phyloP scores from a whole-genome alignment of 1,284 basidiomycete species.

The Naganishia liquefaciens region DNA sequence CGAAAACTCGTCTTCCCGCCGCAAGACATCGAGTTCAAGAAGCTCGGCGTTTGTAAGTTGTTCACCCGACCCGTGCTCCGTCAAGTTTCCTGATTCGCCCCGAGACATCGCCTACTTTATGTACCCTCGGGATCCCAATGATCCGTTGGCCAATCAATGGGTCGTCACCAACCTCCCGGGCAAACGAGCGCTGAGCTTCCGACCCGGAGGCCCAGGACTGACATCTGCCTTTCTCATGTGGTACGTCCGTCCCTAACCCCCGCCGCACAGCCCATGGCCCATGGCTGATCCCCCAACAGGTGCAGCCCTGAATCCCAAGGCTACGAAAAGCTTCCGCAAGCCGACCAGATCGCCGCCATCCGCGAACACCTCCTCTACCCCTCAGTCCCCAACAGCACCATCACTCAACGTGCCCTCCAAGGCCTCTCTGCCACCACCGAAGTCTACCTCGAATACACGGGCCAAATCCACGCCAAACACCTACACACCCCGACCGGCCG shows the following conservation, averaged over 20 bases:
- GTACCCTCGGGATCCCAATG: constrained; percentile 11
- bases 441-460: constrained; percentile 39
- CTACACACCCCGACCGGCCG: constrained; percentile 29
- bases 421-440: constrained; percentile 36
- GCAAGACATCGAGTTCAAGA: constrained; percentile 8
- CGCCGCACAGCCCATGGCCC: not conserved
- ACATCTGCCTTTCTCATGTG: constrained; percentile 8
- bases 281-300: not conserved
- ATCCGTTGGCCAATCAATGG: not conserved
- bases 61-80: not conserved
- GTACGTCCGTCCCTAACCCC: not conserved
- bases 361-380: not conserved
- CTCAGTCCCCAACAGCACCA: not conserved
- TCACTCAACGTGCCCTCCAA: constrained; percentile 5
- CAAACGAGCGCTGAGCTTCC: constrained; percentile 8
- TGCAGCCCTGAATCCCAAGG: not conserved
- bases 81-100: not conserved
- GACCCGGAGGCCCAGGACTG: constrained; percentile 1
- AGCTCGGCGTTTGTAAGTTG: constrained; percentile 19
- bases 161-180: constrained; percentile 17
- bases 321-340: constrained; percentile 6
- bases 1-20: constrained; percentile 21
- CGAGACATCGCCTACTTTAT: constrained; percentile 33
- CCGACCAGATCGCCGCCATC: constrained; percentile 5
- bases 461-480: constrained; percentile 34